Percentiles rank a stretch among this genome's conserved stretches.
These are phyloP conservation scores for Inga oerstediana DNA, from an alignment of 306 rosid species.

Conservation along the genomic window DNA sequence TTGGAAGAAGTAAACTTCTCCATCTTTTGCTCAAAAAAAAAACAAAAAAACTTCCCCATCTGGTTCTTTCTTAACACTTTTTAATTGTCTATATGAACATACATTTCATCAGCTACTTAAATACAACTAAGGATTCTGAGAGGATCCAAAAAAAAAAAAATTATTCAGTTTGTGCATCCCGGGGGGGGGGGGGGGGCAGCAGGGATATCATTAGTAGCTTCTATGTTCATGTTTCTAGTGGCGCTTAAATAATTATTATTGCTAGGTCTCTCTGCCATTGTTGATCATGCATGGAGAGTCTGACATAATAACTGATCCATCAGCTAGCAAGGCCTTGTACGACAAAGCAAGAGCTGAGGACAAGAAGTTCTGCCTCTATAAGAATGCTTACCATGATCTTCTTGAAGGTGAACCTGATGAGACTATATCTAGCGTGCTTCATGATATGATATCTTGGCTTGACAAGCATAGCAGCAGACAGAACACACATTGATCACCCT, in stretches of 20 bases:
- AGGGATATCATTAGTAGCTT: not conserved
- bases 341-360: conserved; percentile 47
- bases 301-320: conserved; percentile 57
- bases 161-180: not conserved
- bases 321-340: conserved; percentile 55
- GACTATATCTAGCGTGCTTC: conserved; percentile 49
- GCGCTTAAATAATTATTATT: conserved; percentile 11
- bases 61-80: conserved; percentile 3
- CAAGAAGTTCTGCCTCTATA: conserved; percentile 54
- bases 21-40: not conserved
- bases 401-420: conserved; percentile 60
- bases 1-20: conserved; percentile 45
- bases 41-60: conserved; percentile 1
- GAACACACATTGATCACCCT: conserved; percentile 33
- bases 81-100: not conserved
- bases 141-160: not conserved
- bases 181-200: too few species aligned
- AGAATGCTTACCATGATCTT: conserved; percentile 51
- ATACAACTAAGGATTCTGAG: not conserved
- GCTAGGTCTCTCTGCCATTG: conserved; percentile 53
- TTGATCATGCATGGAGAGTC: conserved; percentile 64
- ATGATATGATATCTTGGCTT: conserved; percentile 51
- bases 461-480: conserved; percentile 44
- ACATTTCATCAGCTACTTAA: not conserved
- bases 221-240: conserved; percentile 21